Evolutionary conservation across 202 grass and related monocot genomes (phyloP).

Genomic region (Carex arenaria): DNA sequence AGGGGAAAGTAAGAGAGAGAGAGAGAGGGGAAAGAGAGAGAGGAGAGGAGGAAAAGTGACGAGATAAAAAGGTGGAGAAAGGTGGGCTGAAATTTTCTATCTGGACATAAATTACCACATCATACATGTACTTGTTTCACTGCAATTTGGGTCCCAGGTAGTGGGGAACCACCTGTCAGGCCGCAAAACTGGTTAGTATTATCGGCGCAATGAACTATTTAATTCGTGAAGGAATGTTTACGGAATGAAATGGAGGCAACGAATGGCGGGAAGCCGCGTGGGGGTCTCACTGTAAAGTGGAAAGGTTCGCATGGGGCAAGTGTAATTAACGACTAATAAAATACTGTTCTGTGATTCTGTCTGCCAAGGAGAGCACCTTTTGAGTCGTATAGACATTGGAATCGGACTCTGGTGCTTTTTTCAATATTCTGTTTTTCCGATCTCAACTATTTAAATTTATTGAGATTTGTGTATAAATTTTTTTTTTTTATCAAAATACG

Average conservation of each 20-base stretch:
- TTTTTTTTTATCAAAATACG: too few species aligned
- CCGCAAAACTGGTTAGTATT: not conserved
- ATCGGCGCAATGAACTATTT: not conserved
- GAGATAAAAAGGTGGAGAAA: constrained; percentile 2
- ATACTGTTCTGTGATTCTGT: not conserved
- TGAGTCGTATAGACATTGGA: not conserved
- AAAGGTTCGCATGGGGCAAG: constrained; percentile 16
- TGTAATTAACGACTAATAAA: not conserved
- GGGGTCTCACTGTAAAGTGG: constrained; percentile 28
- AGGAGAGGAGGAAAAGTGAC: not conserved
- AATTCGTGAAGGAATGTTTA: constrained; percentile 4
- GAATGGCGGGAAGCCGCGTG: constrained; percentile 32
- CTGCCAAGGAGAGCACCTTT: not conserved
- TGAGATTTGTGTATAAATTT: too few species aligned
- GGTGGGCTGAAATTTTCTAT: not conserved
- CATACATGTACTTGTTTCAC: not conserved
- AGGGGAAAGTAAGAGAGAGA: constrained; percentile 6
- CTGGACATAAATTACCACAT: not conserved
- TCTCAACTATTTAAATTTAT: too few species aligned
- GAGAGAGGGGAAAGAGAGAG: not conserved
- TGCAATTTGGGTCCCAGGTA: not conserved
- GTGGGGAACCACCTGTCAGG: not conserved
- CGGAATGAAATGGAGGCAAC: not conserved
- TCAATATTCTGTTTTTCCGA: too few species aligned
- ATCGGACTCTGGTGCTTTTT: too few species aligned